Evolutionary conservation across 352 stramenopile species (phyloP), one percentile per base, ranked within the genome.

Genomic region (Globisporangium takayamanum): DNA sequence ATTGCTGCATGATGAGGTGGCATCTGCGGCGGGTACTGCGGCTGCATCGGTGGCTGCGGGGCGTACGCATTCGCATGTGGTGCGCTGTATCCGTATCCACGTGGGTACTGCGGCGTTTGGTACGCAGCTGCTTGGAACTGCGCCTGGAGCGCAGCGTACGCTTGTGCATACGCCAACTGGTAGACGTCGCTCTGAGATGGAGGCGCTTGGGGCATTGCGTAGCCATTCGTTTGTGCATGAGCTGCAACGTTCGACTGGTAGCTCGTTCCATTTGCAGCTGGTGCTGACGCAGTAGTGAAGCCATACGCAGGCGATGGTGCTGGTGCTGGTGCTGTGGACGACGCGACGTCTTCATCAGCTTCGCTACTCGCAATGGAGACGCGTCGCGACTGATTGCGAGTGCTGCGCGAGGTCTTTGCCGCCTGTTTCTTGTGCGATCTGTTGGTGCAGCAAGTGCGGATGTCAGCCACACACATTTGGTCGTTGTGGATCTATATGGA

Each of bases 111-210:
- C 36, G 20, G 50, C 7, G n/a, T 16, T 7, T 66, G 46, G 22
- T 68, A 26, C 1, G 48, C 50, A n/a, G 49, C 37, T 10, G 67
- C 62, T 49, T 84, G 72, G 51, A 79, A 73, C 48, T 91, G 81
- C 49, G 69, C 57, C 70, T 87, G 80, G 15, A 91, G 65, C 20
- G 76, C 69, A 7, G 78, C 72, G 53, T 88, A 91, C 10, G 78
- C 80, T 51, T 90, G 78, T 41, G 77, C 72, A 28, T 89, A 91
- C 0, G 81, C 81, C 18, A 69, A 62, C 53, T 88, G 81, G 33
- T 88, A 91, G 30, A 83, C 22, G 33, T 89, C 77, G 10, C 62
- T 67, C 15, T 45, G 36, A 1, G 25, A 18, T 22, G 51, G 44
- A n/a, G 53, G 18, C 7, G 36, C 22, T 20, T 25, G 42, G 14